Evolutionary conservation across 352 stramenopile species (phyloP).

Genomic region (Phytophthora megakarya): DNA sequence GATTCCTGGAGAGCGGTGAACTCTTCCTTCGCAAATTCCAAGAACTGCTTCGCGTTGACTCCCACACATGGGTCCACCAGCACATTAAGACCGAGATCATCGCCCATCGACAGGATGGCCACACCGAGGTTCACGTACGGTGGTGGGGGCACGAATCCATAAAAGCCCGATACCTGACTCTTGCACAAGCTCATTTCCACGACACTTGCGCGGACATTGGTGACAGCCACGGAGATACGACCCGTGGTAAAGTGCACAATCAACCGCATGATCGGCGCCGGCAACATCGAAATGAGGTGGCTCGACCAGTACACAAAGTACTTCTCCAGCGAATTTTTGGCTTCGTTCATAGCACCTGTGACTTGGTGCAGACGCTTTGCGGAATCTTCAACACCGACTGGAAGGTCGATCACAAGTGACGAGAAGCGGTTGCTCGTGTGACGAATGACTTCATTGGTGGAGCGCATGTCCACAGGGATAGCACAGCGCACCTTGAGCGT

Average conservation of each 20-base stretch:
- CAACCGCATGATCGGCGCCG: slow-evolving; percentile 51
- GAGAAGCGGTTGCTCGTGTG: slow-evolving; percentile 81
- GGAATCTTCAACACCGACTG: slow-evolving; percentile 54
- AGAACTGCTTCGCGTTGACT: slow-evolving; percentile 65
- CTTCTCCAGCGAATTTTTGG: slow-evolving; percentile 83
- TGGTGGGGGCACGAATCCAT: slow-evolving; percentile 78
- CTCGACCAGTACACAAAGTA: slow-evolving; percentile 71
- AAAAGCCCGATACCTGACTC: slow-evolving; percentile 61
- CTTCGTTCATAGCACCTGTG: slow-evolving; percentile 65
- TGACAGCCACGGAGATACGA: slow-evolving; percentile 66
- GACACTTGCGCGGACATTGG: slow-evolving; percentile 66
- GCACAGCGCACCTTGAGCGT: slow-evolving; percentile 64
- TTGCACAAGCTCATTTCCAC: slow-evolving; percentile 62
- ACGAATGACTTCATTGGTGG: slow-evolving; percentile 62
- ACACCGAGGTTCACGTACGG: slow-evolving; percentile 81
- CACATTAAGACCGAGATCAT: slow-evolving; percentile 75
- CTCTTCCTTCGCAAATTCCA: slow-evolving; percentile 67
- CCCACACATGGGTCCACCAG: slow-evolving; percentile 75
- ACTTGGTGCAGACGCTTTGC: slow-evolving; percentile 57
- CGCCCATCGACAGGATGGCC: slow-evolving; percentile 71
- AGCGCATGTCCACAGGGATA: slow-evolving; percentile 83
- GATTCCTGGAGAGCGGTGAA: slow-evolving; percentile 56
- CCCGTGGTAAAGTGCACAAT: slow-evolving; percentile 62
- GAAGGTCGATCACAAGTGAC: slow-evolving; percentile 75
- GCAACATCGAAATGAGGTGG: slow-evolving; percentile 62